Percentiles rank a stretch among this genome's conserved stretches.
These are phyloP conservation scores for Prosopis cineraria DNA, from an alignment of 306 rosid species.

Conservation along the genomic window DNA sequence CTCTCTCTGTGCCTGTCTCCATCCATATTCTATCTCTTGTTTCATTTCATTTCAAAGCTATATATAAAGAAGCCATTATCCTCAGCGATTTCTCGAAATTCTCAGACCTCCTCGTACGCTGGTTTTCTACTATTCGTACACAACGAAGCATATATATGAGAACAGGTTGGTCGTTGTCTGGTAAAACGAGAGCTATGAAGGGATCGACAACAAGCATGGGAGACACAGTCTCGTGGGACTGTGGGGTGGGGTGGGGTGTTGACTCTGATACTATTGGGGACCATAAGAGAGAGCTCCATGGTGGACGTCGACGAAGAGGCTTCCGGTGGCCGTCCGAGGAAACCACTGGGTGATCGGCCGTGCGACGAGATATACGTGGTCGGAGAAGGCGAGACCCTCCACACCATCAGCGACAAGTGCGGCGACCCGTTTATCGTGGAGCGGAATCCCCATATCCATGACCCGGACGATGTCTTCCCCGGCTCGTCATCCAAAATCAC, in stretches of 20 bases:
- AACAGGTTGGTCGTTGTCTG: conserved; percentile 25
- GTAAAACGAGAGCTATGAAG: conserved; percentile 1
- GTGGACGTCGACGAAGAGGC: not conserved
- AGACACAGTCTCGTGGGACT: conserved; percentile 67
- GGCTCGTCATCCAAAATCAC: conserved; percentile 88
- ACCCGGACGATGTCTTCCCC: conserved; percentile 92
- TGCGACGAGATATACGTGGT: conserved; percentile 65
- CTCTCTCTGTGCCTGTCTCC: not conserved
- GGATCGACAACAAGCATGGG: conserved; percentile 18
- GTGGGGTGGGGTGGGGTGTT: conserved; percentile 43
- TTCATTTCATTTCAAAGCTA: not conserved
- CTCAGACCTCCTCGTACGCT: not conserved
- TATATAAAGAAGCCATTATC: not conserved
- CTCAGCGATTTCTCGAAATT: not conserved
- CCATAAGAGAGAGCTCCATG: conserved; percentile 50
- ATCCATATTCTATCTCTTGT: not conserved
- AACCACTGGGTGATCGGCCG: conserved; percentile 41
- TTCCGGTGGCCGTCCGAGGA: conserved; percentile 24
- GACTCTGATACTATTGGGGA: conserved; percentile 56
- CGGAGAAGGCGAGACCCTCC: conserved; percentile 89
- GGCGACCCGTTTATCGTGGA: conserved; percentile 81
- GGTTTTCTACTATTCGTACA: not conserved
- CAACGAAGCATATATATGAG: not conserved
- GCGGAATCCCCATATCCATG: conserved; percentile 87
- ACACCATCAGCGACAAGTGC: conserved; percentile 90